Evolutionary conservation across 441 rosid species (phyloP).

Genomic region (Brassica hybrid): DNA sequence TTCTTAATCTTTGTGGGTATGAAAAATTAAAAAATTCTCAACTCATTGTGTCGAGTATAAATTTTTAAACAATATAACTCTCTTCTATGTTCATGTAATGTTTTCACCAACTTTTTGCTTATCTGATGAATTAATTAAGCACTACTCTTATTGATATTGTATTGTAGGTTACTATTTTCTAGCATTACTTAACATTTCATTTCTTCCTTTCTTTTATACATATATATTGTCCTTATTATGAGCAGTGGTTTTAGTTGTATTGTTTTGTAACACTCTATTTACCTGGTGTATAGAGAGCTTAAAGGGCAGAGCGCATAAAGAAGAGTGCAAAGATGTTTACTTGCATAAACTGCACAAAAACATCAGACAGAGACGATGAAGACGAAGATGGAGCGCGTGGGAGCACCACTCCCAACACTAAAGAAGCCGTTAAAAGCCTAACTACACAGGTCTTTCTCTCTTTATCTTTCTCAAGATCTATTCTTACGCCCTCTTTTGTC

Average conservation of each 20-base stretch:
- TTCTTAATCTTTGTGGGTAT: conserved; percentile 6
- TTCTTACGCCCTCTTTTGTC: conserved; percentile 31
- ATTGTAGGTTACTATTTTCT: conserved; percentile 4
- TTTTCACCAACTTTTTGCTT: conserved; percentile 9
- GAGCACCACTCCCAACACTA: conserved; percentile 76
- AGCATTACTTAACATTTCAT: conserved; percentile 18
- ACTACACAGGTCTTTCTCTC: conserved; percentile 79
- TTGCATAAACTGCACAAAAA: conserved; percentile 92
- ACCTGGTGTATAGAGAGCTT: conserved; percentile 23
- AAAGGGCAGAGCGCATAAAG: conserved; percentile 28
- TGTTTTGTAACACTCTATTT: conserved; percentile 23
- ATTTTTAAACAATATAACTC: not conserved
- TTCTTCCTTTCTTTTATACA: not conserved
- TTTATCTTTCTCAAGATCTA: conserved; percentile 20
- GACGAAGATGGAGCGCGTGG: conserved; percentile 77
- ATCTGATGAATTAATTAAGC: conserved; percentile 12
- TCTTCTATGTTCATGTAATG: conserved; percentile 4
- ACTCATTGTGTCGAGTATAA: conserved; percentile 8
- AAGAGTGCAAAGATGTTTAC: conserved; percentile 71
- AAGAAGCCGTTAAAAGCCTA: conserved; percentile 99
- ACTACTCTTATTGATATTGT: not conserved
- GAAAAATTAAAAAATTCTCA: not conserved
- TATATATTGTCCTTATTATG: not conserved
- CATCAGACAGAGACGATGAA: conserved; percentile 73
- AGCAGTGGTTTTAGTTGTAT: conserved; percentile 9